Conservation (phyloP, 768 basidiomycete species). For the Cyathus striatus region DNA sequence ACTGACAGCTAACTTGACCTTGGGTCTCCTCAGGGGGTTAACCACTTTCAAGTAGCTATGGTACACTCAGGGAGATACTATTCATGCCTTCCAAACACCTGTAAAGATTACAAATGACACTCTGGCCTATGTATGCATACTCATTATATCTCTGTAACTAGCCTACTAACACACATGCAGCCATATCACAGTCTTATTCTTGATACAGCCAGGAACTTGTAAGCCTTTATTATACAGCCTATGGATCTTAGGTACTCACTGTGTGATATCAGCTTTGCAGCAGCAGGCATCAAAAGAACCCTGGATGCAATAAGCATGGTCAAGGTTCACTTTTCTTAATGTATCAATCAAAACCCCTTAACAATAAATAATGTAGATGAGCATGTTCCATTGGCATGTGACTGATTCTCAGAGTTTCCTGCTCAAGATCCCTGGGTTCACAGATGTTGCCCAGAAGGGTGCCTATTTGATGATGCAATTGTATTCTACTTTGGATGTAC, state of each 20-base stretch:
- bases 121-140: not conserved
- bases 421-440: slow-evolving; percentile 48
- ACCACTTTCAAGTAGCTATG: slow-evolving; percentile 63
- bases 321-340: slow-evolving; percentile 46
- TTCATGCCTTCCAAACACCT: slow-evolving; percentile 20
- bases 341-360: slow-evolving; percentile 41
- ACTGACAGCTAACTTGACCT: slow-evolving; percentile 46
- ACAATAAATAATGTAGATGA: slow-evolving; percentile 30
- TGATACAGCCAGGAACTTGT: slow-evolving; percentile 67
- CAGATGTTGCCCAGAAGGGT: slow-evolving; percentile 57
- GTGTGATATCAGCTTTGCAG: slow-evolving; percentile 40
- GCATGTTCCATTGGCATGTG: slow-evolving; percentile 69
- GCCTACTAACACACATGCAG: slow-evolving; percentile 52
- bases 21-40: slow-evolving; percentile 58
- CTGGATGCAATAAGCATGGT: slow-evolving; percentile 65
- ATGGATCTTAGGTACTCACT: not conserved
- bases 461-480: slow-evolving; percentile 57
- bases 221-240: slow-evolving; percentile 11
- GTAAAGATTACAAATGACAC: not conserved
- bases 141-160: slow-evolving; percentile 20
- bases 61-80: slow-evolving; percentile 36
- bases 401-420: slow-evolving; percentile 69
- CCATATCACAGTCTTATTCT: slow-evolving; percentile 66
- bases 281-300: slow-evolving; percentile 50
- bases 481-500: slow-evolving; percentile 52